phyloP scores from a whole-genome alignment of 176 grass and related monocot species.

The Tillandsia fasciculata region DNA sequence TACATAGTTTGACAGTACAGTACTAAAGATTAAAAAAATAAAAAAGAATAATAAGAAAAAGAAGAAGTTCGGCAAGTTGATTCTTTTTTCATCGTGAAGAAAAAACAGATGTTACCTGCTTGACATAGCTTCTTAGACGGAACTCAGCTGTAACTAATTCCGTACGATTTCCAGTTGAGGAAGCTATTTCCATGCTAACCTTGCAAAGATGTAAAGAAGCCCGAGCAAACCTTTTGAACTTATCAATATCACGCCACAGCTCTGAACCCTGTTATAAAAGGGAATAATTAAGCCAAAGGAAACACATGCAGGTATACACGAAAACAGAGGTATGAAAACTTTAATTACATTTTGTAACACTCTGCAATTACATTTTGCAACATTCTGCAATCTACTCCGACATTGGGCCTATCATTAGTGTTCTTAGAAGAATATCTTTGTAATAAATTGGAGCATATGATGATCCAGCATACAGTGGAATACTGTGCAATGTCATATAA shows the following conservation, averaged over 20 bases:
- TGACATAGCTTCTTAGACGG: slow-evolving; percentile 81
- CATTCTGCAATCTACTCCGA: no score
- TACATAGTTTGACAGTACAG: no score
- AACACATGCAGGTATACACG: not conserved
- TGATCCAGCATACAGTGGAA: no score
- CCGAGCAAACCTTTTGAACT: slow-evolving; percentile 75
- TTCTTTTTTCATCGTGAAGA: not conserved
- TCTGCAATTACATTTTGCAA: no score
- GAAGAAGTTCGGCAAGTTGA: slow-evolving; percentile 1
- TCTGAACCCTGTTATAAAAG: slow-evolving; percentile 51
- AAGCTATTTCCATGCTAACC: slow-evolving; percentile 68
- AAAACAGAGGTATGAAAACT: not conserved
- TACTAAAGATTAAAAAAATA: no score
- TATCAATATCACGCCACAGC: slow-evolving; percentile 51
- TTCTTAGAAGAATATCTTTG: not conserved
- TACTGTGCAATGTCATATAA: no score
- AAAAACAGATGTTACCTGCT: slow-evolving; percentile 40
- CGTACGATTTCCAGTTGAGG: slow-evolving; percentile 39
- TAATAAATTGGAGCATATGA: not conserved
- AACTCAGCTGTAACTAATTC: slow-evolving; percentile 72
- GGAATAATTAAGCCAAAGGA: not conserved
- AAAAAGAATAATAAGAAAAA: no score
- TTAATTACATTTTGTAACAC: not conserved
- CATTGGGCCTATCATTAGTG: not conserved
- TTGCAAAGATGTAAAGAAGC: slow-evolving; percentile 69